Evolutionary conservation across 257 asterid species (phyloP).

Genomic region (Petunia secreta): DNA sequence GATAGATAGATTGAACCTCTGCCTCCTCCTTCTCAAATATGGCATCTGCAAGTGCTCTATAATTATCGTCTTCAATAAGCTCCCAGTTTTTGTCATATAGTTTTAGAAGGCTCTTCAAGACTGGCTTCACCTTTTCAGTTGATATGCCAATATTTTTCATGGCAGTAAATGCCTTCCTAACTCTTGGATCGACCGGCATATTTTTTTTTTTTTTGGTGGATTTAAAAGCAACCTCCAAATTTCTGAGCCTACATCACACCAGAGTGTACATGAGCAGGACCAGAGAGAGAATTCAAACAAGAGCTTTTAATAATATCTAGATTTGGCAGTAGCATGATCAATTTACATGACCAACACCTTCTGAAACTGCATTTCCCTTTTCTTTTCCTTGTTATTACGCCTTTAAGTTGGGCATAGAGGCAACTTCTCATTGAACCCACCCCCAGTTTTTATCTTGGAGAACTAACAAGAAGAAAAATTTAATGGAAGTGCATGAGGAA

Average conservation of each 20-base stretch:
- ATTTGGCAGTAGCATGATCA: neutral
- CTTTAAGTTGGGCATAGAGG: neutral
- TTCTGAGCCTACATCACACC: slow-evolving; percentile 3
- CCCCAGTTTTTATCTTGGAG: neutral
- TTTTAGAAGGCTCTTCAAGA: slow-evolving; percentile 35
- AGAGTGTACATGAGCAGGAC: slow-evolving; percentile 11
- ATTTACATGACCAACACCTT: slow-evolving; percentile 6
- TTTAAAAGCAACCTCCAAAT: slow-evolving; percentile 21
- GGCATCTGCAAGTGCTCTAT: slow-evolving; percentile 36
- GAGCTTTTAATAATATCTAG: slow-evolving; percentile 3
- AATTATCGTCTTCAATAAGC: slow-evolving; percentile 36
- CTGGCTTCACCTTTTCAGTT: slow-evolving; percentile 28
- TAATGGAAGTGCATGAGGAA: neutral
- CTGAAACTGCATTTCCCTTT: slow-evolving; percentile 9
- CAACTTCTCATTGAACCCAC: neutral
- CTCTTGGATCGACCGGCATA: slow-evolving; percentile 33
- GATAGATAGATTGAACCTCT: slow-evolving; percentile 29
- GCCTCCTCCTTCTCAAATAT: slow-evolving; percentile 34
- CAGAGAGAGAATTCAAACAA: neutral
- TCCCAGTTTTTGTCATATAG: slow-evolving; percentile 35
- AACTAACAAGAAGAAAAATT: neutral
- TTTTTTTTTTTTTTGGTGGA: neutral
- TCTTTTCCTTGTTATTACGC: neutral
- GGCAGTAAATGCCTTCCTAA: slow-evolving; percentile 30
- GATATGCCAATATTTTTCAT: slow-evolving; percentile 30